These are phyloP conservation scores for Voacanga thouarsii DNA, from an alignment of 257 asterid species.

Conservation along the genomic window DNA sequence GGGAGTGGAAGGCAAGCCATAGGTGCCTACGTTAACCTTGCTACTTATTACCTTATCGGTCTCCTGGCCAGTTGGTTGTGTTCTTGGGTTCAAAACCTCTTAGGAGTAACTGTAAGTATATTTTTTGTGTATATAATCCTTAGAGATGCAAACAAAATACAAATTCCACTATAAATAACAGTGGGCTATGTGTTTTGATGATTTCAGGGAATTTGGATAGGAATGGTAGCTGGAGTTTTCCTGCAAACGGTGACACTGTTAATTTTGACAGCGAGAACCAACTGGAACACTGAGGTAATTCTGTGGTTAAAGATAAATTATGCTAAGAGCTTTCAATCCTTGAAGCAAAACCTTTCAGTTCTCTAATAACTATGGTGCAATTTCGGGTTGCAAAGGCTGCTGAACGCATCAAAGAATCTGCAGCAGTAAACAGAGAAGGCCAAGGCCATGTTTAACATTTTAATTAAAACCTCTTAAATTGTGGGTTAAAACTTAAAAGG, in stretches of 20 bases:
- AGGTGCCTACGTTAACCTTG: slow-evolving; percentile 29
- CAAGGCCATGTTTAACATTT: too few species aligned
- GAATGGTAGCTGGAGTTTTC: slow-evolving; percentile 28
- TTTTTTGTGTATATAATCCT: too few species aligned
- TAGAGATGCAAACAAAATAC: background rate
- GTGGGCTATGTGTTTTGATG: background rate
- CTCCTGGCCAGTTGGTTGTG: slow-evolving; percentile 29
- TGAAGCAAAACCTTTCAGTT: too few species aligned
- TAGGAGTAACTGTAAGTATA: slow-evolving; percentile 27
- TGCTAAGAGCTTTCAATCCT: too few species aligned
- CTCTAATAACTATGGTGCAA: too few species aligned
- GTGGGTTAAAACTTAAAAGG: too few species aligned
- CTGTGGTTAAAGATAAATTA: too few species aligned
- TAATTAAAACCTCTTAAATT: too few species aligned
- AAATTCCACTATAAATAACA: background rate
- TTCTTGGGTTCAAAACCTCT: slow-evolving; percentile 32
- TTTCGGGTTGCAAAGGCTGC: too few species aligned
- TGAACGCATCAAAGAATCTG: too few species aligned
- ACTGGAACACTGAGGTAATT: slow-evolving; percentile 29
- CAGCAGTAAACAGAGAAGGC: too few species aligned
- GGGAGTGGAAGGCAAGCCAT: slow-evolving; percentile 42
- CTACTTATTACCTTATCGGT: slow-evolving; percentile 27
- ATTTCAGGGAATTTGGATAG: slow-evolving; percentile 36
- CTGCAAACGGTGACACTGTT: slow-evolving; percentile 21
- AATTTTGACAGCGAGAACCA: slow-evolving; percentile 24